Conservation (phyloP, 257 asterid genomes). For the Dorcoceras hygrometricum region DNA sequence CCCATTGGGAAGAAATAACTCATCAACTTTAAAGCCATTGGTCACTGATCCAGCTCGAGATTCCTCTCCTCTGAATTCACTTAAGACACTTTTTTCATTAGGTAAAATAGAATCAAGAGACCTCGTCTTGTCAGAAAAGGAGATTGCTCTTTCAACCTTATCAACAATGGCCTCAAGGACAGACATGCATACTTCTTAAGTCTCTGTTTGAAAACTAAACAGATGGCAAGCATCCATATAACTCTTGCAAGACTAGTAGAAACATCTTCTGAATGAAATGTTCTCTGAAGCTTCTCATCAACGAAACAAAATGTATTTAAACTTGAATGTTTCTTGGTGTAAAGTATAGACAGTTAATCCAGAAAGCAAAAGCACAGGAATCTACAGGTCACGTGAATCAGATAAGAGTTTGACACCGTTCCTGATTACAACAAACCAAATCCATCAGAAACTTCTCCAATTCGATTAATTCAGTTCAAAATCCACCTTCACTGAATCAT, state of each 20-base stretch:
- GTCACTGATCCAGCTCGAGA: constrained; percentile 45
- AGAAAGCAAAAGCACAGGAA: not conserved
- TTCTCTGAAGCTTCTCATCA: constrained; percentile 16
- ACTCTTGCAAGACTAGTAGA: constrained; percentile 31
- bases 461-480: constrained; percentile 8
- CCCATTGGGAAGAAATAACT: constrained; percentile 50
- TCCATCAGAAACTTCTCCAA: not conserved
- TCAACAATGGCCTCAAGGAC: constrained; percentile 62
- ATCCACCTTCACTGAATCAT: not conserved
- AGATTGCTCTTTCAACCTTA: constrained; percentile 45
- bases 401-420: not conserved
- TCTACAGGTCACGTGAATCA: not conserved
- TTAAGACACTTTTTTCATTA: constrained; percentile 33
- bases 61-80: constrained; percentile 48
- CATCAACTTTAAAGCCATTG: constrained; percentile 44
- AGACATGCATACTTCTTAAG: constrained; percentile 86
- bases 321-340: not conserved
- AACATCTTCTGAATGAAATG: constrained; percentile 15
- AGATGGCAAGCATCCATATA: constrained; percentile 24
- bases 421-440: not conserved
- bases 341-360: constrained; percentile 2
- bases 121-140: constrained; percentile 55
- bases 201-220: constrained; percentile 34
- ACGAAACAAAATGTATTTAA: constrained; percentile 8
- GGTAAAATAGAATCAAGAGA: constrained; percentile 44